These are phyloP conservation scores for Rhodotorula kratochvilovae DNA, from an alignment of 768 basidiomycete genomes.

Conservation along the genomic window DNA sequence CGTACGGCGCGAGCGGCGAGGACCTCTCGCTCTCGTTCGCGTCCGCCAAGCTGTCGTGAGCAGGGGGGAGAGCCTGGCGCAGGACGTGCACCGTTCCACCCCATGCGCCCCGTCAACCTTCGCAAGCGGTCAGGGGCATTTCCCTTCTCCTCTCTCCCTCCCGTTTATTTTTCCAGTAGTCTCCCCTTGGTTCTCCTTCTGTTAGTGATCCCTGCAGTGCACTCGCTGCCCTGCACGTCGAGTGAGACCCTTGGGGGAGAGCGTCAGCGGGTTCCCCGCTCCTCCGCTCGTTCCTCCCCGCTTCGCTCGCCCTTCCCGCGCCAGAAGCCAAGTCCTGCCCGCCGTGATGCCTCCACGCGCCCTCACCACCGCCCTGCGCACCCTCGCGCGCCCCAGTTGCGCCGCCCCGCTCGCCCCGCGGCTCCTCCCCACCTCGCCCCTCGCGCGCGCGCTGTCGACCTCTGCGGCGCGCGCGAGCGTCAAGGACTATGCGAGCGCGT, in stretches of 20 bases:
- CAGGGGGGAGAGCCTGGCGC: no score
- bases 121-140: background rate
- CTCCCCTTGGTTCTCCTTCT: no score
- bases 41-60: background rate
- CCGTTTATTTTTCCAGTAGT: no score
- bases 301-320: background rate
- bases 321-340: background rate
- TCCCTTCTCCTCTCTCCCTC: no score
- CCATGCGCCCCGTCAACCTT: no score
- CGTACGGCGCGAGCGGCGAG: background rate
- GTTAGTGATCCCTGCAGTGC: no score
- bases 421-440: background rate
- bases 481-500: slow-evolving; percentile 46
- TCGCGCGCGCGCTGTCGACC: background rate
- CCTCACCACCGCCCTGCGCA: background rate
- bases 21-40: background rate
- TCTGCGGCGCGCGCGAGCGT: slow-evolving; percentile 2
- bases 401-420: background rate
- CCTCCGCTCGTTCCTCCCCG: background rate
- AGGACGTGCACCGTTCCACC: no score
- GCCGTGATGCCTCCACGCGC: background rate
- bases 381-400: background rate
- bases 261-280: background rate
- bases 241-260: no score
- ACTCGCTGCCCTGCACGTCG: no score